phyloP scores from a whole-genome alignment of 345 rosid species.

The Moricandia moricandioides region DNA sequence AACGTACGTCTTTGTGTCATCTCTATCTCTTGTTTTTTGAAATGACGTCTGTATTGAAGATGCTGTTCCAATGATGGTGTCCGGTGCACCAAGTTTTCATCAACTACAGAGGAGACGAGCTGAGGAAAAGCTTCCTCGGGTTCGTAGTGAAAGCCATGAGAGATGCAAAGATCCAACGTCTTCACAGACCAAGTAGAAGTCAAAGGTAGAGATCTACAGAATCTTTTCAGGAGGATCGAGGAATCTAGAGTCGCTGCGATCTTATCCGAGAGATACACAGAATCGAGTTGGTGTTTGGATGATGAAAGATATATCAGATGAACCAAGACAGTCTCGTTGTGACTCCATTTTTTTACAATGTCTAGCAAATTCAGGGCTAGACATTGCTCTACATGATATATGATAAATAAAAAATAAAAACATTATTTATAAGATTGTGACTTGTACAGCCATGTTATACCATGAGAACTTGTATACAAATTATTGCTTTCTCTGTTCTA shows the following conservation, averaged over 20 bases:
- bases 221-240: constrained; percentile 20
- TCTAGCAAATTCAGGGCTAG: too few species aligned
- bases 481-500: too few species aligned
- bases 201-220: constrained; percentile 11
- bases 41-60: too few species aligned
- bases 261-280: constrained; percentile 11
- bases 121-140: background rate
- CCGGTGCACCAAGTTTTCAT: background rate
- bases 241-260: constrained; percentile 21
- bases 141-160: constrained; percentile 9
- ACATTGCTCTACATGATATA: too few species aligned
- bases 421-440: too few species aligned
- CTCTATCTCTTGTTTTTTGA: too few species aligned
- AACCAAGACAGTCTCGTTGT: background rate
- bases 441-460: too few species aligned
- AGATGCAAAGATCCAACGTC: constrained; percentile 11
- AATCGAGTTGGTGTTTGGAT: constrained; percentile 26
- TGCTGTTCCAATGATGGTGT: background rate
- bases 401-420: too few species aligned
- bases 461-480: too few species aligned
- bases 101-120: background rate
- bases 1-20: too few species aligned
- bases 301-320: constrained; percentile 10
- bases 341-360: too few species aligned
- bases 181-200: constrained; percentile 11